These are phyloP conservation scores for Wallacemonas rigidus DNA, from an alignment of 208 protist genomes.

Conservation along the genomic window DNA sequence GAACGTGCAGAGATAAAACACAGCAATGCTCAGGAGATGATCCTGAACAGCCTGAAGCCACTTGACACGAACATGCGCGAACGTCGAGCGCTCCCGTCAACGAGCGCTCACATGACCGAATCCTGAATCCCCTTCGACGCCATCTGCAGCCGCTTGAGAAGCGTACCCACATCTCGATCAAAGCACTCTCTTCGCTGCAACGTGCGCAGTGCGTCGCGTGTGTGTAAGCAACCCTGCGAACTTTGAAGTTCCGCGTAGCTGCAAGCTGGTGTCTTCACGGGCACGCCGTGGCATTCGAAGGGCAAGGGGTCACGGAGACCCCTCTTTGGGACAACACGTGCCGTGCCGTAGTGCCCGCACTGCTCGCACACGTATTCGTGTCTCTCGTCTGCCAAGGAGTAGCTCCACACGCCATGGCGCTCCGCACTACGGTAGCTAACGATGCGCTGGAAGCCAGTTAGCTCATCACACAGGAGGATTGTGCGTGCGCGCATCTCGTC, in stretches of 20 bases:
- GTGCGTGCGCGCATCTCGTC: conserved; percentile 63
- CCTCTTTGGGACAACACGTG: not conserved
- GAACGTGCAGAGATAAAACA: too few species aligned
- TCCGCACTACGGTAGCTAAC: conserved; percentile 45
- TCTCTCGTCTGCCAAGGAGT: conserved; percentile 14
- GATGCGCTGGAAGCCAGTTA: conserved; percentile 74
- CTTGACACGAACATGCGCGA: too few species aligned
- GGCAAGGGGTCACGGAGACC: not conserved
- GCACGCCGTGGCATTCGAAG: not conserved
- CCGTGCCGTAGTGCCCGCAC: conserved; percentile 14
- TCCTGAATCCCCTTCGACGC: conserved; percentile 56
- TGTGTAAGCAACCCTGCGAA: conserved; percentile 26
- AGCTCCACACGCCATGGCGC: conserved; percentile 52
- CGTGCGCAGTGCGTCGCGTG: conserved; percentile 17
- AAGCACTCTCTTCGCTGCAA: conserved; percentile 45
- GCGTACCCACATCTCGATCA: conserved; percentile 35
- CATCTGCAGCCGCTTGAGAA: conserved; percentile 39
- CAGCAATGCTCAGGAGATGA: too few species aligned
- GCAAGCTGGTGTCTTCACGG: conserved; percentile 29
- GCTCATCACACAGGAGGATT: conserved; percentile 56
- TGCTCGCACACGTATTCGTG: conserved; percentile 12
- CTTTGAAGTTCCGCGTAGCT: conserved; percentile 20
- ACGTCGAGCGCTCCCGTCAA: too few species aligned
- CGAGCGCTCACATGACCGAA: conserved; percentile 19
- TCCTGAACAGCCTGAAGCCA: too few species aligned